Percentiles rank a stretch among this genome's conserved stretches.
Evolutionary conservation across 1,284 basidiomycete species (phyloP).

Genomic region (Cryptococcus hybrid): DNA sequence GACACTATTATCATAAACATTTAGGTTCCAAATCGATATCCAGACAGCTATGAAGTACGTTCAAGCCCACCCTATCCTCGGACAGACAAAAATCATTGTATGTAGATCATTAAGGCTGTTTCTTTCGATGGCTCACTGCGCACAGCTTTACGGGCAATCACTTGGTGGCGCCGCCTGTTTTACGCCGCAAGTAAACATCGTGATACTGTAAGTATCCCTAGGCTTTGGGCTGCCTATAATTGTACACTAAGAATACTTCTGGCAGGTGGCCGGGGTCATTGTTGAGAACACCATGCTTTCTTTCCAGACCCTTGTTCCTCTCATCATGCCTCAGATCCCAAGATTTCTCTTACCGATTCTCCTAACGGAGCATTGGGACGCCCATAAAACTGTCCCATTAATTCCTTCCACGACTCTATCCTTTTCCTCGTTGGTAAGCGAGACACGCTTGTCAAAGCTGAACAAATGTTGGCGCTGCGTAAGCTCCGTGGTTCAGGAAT

Average conservation of each 20-base stretch:
- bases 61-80: slow-evolving; percentile 64
- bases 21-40: slow-evolving; percentile 75
- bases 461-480: slow-evolving; percentile 80
- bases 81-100: slow-evolving; percentile 64
- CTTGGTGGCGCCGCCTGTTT: slow-evolving; percentile 92
- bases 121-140: neutral
- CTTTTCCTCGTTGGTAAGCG: slow-evolving; percentile 74
- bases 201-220: slow-evolving; percentile 55
- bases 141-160: slow-evolving; percentile 78
- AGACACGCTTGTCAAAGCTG: slow-evolving; percentile 81
- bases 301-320: slow-evolving; percentile 73
- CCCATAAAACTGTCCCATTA: slow-evolving; percentile 63
- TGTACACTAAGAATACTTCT: slow-evolving; percentile 44
- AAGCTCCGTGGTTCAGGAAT: slow-evolving; percentile 53
- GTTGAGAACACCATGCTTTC: slow-evolving; percentile 92
- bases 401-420: slow-evolving; percentile 70
- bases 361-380: slow-evolving; percentile 75
- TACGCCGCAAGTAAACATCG: slow-evolving; percentile 81
- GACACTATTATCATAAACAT: neutral
- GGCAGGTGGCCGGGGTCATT: slow-evolving; percentile 53
- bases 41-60: slow-evolving; percentile 71
- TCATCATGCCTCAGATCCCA: slow-evolving; percentile 72
- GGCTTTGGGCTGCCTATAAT: neutral
- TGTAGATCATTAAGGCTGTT: slow-evolving; percentile 3
- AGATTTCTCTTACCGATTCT: slow-evolving; percentile 53